Percentiles rank a stretch among this genome's conserved stretches.
Evolutionary conservation across 306 rosid genomes (phyloP).

Genomic region (Dryas alaskensis): DNA sequence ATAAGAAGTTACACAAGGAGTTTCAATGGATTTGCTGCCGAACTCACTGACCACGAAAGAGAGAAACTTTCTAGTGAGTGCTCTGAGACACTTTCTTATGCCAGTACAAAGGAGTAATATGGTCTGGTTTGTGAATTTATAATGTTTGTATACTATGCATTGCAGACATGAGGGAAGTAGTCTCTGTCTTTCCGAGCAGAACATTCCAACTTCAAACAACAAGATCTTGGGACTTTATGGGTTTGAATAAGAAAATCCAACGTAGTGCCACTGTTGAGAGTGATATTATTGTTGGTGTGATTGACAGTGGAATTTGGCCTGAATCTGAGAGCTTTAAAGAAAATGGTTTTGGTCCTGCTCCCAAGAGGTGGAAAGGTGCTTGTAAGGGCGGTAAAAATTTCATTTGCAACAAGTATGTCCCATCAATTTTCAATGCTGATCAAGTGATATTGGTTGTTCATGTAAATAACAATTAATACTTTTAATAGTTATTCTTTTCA

Average conservation of each 20-base stretch:
- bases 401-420: constrained; percentile 33
- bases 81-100: neutral
- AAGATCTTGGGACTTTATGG: constrained; percentile 43
- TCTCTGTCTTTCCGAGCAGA: constrained; percentile 30
- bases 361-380: constrained; percentile 32
- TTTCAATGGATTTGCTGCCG: constrained; percentile 40
- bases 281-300: constrained; percentile 30
- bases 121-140: neutral
- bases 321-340: constrained; percentile 37
- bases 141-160: neutral
- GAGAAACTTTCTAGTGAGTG: constrained; percentile 19
- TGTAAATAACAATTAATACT: too few relatives aligned
- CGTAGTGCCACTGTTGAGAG: constrained; percentile 2
- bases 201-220: constrained; percentile 26
- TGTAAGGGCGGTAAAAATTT: constrained; percentile 28
- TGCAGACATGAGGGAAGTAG: constrained; percentile 25
- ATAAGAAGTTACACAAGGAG: constrained; percentile 35
- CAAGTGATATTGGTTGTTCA: neutral
- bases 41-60: constrained; percentile 26
- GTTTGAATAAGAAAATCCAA: neutral
- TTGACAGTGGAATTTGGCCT: constrained; percentile 36
- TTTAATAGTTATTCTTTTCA: too few relatives aligned
- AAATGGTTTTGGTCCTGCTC: constrained; percentile 26
- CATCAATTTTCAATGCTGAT: neutral
- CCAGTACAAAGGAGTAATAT: too few relatives aligned